phyloP scores from a whole-genome alignment of 2,329 filamentous ascomycete genomes.

The Aureobasidium sp. region DNA sequence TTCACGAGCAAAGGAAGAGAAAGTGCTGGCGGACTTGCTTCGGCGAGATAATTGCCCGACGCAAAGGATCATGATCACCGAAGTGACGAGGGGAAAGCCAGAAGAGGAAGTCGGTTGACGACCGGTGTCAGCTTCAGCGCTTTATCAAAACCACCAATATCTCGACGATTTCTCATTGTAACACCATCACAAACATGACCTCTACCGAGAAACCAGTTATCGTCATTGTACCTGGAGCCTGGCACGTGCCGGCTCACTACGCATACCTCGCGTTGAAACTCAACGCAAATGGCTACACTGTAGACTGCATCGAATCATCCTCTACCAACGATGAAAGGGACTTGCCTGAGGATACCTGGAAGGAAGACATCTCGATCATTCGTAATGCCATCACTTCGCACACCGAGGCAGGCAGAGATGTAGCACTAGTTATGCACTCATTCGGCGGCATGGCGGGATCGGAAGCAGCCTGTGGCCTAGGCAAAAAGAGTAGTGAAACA shows the following conservation, averaged over 20 bases:
- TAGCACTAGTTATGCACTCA: conserved; percentile 23
- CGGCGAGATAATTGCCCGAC: background rate
- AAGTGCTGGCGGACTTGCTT: background rate
- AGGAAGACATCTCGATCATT: background rate
- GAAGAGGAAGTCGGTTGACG: background rate
- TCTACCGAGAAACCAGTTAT: conserved; percentile 14
- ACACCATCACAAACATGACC: background rate
- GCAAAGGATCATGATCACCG: background rate
- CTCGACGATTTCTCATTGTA: background rate
- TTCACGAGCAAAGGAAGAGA: background rate
- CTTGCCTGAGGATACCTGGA: background rate
- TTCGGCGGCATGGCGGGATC: conserved; percentile 22
- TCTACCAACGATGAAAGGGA: background rate
- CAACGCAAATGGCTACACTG: conserved; percentile 18
- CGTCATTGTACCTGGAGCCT: conserved; percentile 23
- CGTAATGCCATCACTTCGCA: conserved; percentile 19
- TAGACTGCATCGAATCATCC: background rate
- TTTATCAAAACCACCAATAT: background rate
- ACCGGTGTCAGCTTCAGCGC: background rate
- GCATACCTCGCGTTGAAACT: conserved; percentile 16
- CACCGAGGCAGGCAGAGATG: conserved; percentile 18
- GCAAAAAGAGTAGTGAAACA: conserved; percentile 10
- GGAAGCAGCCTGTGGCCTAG: conserved; percentile 19
- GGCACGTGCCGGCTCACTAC: conserved; percentile 18
- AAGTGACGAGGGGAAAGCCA: background rate